Percentiles rank a stretch among this genome's conserved stretches.
Evolutionary conservation across 2,329 filamentous ascomycete genomes (phyloP).

Genomic region (Pseudocercospora musae): DNA sequence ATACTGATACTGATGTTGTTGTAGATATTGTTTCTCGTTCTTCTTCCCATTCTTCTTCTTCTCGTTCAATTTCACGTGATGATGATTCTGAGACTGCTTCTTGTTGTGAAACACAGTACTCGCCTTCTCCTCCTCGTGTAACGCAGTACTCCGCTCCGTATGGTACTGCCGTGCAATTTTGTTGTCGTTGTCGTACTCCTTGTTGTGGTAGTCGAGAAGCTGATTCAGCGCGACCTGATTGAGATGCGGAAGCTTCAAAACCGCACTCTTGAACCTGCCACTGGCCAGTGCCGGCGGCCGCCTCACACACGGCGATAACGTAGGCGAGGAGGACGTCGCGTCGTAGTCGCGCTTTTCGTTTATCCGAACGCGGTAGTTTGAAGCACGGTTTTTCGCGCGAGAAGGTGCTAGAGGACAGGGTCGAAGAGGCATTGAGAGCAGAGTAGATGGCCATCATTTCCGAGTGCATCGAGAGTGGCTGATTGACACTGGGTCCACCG

Average conservation of each 20-base stretch:
- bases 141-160: constrained; percentile 31
- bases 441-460: constrained; percentile 57
- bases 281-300: constrained; percentile 36
- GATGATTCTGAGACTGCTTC: constrained; percentile 36
- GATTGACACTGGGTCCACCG: constrained; percentile 41
- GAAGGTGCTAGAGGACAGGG: constrained; percentile 42
- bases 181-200: constrained; percentile 21
- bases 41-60: constrained; percentile 30
- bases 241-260: constrained; percentile 49
- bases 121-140: constrained; percentile 31
- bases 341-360: constrained; percentile 47
- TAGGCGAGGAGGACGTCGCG: constrained; percentile 44
- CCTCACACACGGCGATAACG: constrained; percentile 44
- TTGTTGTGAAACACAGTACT: constrained; percentile 30
- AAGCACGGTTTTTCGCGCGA: constrained; percentile 50
- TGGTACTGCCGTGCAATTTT: constrained; percentile 26
- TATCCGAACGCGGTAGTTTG: constrained; percentile 48
- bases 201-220: constrained; percentile 33
- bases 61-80: constrained; percentile 28
- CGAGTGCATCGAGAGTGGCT: constrained; percentile 51
- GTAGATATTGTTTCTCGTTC: constrained; percentile 23
- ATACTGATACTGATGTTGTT: constrained; percentile 25
- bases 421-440: constrained; percentile 46
- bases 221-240: background rate
- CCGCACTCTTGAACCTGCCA: constrained; percentile 44